Base-by-base conservation (phyloP, 225 moss, liverwort and hornwort genomes). In the Takakia lepidozioides region DNA sequence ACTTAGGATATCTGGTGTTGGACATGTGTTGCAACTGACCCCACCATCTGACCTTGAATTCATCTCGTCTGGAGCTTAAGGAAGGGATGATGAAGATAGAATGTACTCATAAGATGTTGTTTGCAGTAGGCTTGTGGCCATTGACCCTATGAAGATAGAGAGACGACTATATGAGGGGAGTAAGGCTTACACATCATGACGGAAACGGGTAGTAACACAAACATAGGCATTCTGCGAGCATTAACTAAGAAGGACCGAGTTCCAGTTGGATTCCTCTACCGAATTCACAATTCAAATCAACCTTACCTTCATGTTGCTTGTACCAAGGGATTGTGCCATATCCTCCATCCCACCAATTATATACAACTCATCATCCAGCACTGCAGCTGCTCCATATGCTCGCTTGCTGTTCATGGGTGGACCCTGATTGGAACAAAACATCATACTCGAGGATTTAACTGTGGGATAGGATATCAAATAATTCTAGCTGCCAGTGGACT, bases 341-440 rank as follows among this genome's bases (percentile, higher is more conserved):
- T 55, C 42, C 62, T 69, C 78, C 69, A 78, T 78, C 27, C 92
- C 92, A 49, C 92, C 92, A 66, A 93, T 38, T 55, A 80, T 66
- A 50, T 83, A 93, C 10, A 93, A 64, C 36, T 70, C 66, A 17
- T 85, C 73, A 71, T 77, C 73, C n/a, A 85, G 65, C 52, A 71
- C 80, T 19, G 71, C 83, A 38, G 75, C 82, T 48, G 87, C 88
- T 53, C 88, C 92, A 67, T 93, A 88, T 46, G 88, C 88, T 20
- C 85, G 80, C 54, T 68, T 66, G 58, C 75, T 80, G 43, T 74
- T 80, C 88, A 88, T 93, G 46, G 66, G 62, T 20, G 51, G 80
- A 6, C 82, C 88, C 92, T 88, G 66, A 37, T 64, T 51, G 19
- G 17, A 34, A 9, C 7, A 7, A 20, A 11, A 8, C 3, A 25